A percentile compares a stretch with the other conserved stretches of the same genome.
Conservation (phyloP, 164 flowering plant genomes). For the Vitis amurensis region DNA sequence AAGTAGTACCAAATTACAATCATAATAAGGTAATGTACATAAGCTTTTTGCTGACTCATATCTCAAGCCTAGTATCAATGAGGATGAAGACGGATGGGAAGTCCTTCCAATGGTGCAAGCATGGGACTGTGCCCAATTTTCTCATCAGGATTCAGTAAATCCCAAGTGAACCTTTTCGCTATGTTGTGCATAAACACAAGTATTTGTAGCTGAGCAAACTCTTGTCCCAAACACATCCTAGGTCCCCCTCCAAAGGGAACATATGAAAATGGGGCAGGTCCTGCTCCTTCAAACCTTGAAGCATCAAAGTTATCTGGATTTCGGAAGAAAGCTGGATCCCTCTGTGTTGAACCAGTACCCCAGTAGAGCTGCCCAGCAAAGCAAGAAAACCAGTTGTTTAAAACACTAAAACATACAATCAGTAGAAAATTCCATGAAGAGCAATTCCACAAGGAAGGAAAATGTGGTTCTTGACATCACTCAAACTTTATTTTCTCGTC, state of each 20-base stretch:
- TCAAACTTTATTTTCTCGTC: too few species aligned
- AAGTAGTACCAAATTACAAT: too few species aligned
- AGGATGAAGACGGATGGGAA: conserved; percentile 16
- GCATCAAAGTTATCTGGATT: conserved; percentile 10
- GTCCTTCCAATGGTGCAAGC: conserved; percentile 13
- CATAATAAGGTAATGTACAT: too few species aligned
- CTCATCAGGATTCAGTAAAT: conserved; percentile 14
- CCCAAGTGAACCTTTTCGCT: conserved; percentile 14
- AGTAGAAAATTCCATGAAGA: too few species aligned
- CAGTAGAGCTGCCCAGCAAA: conserved; percentile 9
- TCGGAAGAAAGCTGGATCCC: conserved; percentile 7
- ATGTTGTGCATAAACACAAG: too few species aligned
- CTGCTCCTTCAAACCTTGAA: conserved; percentile 20
- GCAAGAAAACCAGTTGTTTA: background rate
- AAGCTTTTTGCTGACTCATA: too few species aligned
- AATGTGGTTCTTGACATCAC: too few species aligned
- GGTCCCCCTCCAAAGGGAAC: conserved; percentile 2
- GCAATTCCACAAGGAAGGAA: too few species aligned
- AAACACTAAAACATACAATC: too few species aligned
- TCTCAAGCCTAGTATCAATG: background rate
- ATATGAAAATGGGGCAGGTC: conserved; percentile 14
- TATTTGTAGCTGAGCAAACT: too few species aligned
- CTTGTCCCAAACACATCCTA: too few species aligned
- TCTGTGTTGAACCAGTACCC: conserved; percentile 13
- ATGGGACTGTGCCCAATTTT: conserved; percentile 14